A percentile compares a stretch with the other conserved stretches of the same genome.
These are phyloP conservation scores for Moesziomyces aphidis DNA, from an alignment of 1,284 basidiomycete species.

Conservation along the genomic window DNA sequence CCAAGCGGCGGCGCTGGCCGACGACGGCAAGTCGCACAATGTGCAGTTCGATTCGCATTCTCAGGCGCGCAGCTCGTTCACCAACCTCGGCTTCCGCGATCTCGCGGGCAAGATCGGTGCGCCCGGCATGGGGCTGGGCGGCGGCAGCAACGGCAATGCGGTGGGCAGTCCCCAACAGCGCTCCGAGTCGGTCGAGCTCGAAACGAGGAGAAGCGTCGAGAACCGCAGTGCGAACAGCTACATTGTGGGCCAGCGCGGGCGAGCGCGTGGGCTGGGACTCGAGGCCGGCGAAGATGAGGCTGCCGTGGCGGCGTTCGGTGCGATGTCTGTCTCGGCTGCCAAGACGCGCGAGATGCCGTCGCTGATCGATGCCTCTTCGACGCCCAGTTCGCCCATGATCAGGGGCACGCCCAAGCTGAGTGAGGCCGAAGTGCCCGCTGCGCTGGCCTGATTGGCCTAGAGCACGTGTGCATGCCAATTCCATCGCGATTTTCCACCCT, in stretches of 20 bases:
- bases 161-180: slow-evolving; percentile 17
- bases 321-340: slow-evolving; percentile 6
- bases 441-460: slow-evolving; percentile 32
- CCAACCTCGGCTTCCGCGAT: slow-evolving; percentile 41
- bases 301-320: slow-evolving; percentile 13
- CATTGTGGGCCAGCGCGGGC: slow-evolving; percentile 38
- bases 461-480: not conserved
- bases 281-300: slow-evolving; percentile 19
- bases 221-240: slow-evolving; percentile 23
- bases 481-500: not conserved
- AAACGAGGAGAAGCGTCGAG: slow-evolving; percentile 33
- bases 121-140: slow-evolving; percentile 1
- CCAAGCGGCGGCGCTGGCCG: slow-evolving; percentile 55
- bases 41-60: slow-evolving; percentile 33
- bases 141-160: slow-evolving; percentile 6
- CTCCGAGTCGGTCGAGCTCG: slow-evolving; percentile 35
- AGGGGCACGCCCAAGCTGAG: slow-evolving; percentile 10
- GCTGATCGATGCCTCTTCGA: slow-evolving; percentile 33
- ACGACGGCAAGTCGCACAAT: slow-evolving; percentile 47
- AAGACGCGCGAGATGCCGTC: slow-evolving; percentile 6
- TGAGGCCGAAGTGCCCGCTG: slow-evolving; percentile 32
- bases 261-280: slow-evolving; percentile 32
- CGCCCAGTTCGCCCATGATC: slow-evolving; percentile 24
- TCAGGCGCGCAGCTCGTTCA: slow-evolving; percentile 22
- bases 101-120: slow-evolving; percentile 32